Conservation (phyloP, 2,329 filamentous ascomycete species). For the Gliomastix tumulicola region DNA sequence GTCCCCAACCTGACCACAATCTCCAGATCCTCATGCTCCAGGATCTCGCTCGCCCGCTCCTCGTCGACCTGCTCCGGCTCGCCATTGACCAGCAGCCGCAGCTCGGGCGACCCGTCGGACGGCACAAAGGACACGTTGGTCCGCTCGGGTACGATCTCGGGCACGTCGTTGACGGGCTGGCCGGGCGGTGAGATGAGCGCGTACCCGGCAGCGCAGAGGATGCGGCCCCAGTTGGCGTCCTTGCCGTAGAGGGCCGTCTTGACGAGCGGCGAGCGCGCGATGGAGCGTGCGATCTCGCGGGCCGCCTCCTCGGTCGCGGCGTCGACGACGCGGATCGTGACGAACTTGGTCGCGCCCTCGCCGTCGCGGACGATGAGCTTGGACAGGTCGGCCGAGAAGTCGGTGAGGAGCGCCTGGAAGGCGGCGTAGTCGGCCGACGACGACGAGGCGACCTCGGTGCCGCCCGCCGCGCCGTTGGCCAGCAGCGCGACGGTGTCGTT, state of each 20-base stretch:
- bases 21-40: slow-evolving; percentile 72
- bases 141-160: slow-evolving; percentile 55
- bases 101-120: slow-evolving; percentile 8
- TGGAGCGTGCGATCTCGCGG: slow-evolving; percentile 74
- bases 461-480: slow-evolving; percentile 90
- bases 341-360: slow-evolving; percentile 96
- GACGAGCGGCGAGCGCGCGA: slow-evolving; percentile 86
- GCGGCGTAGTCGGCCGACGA: slow-evolving; percentile 57
- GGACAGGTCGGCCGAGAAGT: slow-evolving; percentile 76
- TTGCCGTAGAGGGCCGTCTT: slow-evolving; percentile 97
- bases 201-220: slow-evolving; percentile 83
- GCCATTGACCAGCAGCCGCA: slow-evolving; percentile 71
- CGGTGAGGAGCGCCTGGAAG: slow-evolving; percentile 64
- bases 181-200: neutral
- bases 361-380: slow-evolving; percentile 93
- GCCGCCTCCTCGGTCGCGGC: slow-evolving; percentile 64
- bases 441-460: slow-evolving; percentile 50
- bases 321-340: slow-evolving; percentile 80
- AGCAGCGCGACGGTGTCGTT: slow-evolving; percentile 93
- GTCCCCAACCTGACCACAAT: slow-evolving; percentile 70
- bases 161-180: slow-evolving; percentile 14
- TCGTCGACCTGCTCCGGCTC: slow-evolving; percentile 78
- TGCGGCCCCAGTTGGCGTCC: slow-evolving; percentile 97
- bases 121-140: slow-evolving; percentile 67
- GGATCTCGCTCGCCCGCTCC: slow-evolving; percentile 66